Base-by-base conservation (phyloP, 345 rosid genomes). In the Chamaenerion angustifolium region DNA sequence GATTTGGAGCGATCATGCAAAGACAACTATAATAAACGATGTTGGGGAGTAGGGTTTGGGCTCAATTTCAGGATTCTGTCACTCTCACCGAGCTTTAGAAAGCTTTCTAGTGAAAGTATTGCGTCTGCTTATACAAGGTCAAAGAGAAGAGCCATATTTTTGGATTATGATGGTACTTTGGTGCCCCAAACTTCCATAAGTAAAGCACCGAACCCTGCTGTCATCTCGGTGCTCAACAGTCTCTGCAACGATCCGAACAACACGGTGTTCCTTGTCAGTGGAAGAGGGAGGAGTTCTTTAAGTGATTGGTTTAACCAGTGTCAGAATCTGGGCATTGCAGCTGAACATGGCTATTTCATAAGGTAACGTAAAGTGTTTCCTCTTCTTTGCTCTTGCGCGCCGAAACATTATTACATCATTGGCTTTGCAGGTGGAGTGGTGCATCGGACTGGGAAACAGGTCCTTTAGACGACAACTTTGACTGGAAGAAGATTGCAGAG, bases 111-210 rank as follows among this genome's bases (percentile, higher is more conserved):
- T 19, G 73, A 72, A 11, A 57, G 19, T 45, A 46, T 68, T n/a
- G 57, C 63, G 51, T 51, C 73, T 15, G 64, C 71, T 15, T 72
- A 72, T 49, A 68, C 63, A 58, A 56, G 60, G 40, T 43, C 71
- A 11, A 44, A 42, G 21, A 65, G 65, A 40, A 58, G 77, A 54
- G 77, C 73, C 11, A 62, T 72, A 44, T 68, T 72, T 51, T 60
- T 72, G 73, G 77, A 72, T 55, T 72, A 72, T 59, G 77, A 68
- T 49, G 77, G 77, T 45, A 72, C 73, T 41, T 47, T 72, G 68
- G 70, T 68, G 17, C 64, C 73, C 40, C 71, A 62, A 46, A 23
- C 41, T 27, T 65, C 77, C 8, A 59, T 72, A 45, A 56, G 16
- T 17, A 65, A 62, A 45, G 52, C 46, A 17, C 77, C 71, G 3